Evolutionary conservation across 2,329 filamentous ascomycete species (phyloP), one percentile per base, ranked within the genome.

Genomic region (Coniochaeta prunicola): DNA sequence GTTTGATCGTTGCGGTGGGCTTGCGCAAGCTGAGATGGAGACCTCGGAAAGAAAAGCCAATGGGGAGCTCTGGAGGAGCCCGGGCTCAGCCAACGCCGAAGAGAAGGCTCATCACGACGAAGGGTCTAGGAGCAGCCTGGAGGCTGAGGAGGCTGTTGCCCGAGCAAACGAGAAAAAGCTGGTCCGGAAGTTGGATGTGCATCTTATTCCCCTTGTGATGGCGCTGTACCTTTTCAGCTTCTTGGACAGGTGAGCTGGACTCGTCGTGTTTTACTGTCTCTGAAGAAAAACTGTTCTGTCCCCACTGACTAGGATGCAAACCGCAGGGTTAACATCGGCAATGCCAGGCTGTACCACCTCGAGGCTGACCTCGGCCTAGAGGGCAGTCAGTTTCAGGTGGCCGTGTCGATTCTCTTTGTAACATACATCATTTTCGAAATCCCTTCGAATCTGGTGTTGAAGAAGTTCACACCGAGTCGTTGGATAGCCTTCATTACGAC

Each of bases 221-320:
- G 70, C 82, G 7, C 72, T 89, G 17, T 93, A 93, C 68, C 77
- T 92, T 15, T 85, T 92, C 64, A 88, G 85, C 64, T 92, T 92
- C 68, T 73, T 92, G 9, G 89, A 91, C 68, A 78, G 88, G 81
- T 85, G 17, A 34, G 53, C 30, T 67, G 70, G 77, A 73, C 64
- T 55, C 28, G n/a, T n/a, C n/a, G n/a, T n/a, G n/a, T 63, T 61
- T 42, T 50, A 5, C 2, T 24, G 15, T 34, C 53, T n/a, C n/a
- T n/a, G n/a, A n/a, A n/a, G n/a, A n/a, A n/a, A n/a, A n/a, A n/a
- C n/a, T n/a, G n/a, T n/a, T n/a, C n/a, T n/a, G n/a, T n/a, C n/a
- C n/a, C 28, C 21, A 6, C 30, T 55, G 13, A 17, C 30, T 28
- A 53, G 3, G 54, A 62, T 64, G 53, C 59, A 64, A 21, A 33